These are phyloP conservation scores for Entamoeba invadens DNA, from an alignment of 208 protist species.

Conservation along the genomic window DNA sequence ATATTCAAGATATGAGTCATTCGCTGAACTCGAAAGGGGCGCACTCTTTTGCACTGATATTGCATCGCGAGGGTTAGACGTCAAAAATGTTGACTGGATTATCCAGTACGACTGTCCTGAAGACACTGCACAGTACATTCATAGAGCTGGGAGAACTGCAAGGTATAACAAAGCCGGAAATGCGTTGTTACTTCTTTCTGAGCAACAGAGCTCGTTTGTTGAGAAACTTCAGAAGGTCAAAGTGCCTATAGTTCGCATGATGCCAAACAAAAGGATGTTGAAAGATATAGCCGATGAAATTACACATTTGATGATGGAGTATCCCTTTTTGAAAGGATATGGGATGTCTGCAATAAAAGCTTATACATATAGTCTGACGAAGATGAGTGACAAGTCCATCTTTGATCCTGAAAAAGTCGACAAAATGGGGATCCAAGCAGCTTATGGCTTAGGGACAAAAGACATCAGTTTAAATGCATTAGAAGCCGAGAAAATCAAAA, in stretches of 20 bases:
- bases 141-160: conserved; percentile 55
- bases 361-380: not conserved
- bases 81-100: conserved; percentile 62
- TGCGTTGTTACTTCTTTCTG: conserved; percentile 42
- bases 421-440: not conserved
- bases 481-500: not conserved
- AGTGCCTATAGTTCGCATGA: not conserved
- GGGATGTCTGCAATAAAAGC: not conserved
- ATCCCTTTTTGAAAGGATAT: not conserved
- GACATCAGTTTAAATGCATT: too few species aligned
- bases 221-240: not conserved
- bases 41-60: conserved; percentile 61
- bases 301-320: not conserved
- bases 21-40: not conserved
- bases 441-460: too few species aligned
- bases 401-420: not conserved
- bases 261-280: not conserved
- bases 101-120: conserved; percentile 47
- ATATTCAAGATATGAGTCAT: not conserved
- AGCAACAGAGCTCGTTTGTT: conserved; percentile 40
- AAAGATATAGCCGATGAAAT: not conserved
- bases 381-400: not conserved
- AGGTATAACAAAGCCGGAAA: conserved; percentile 45
- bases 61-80: conserved; percentile 58
- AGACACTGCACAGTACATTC: conserved; percentile 54